Evolutionary conservation across 768 basidiomycete genomes (phyloP).

Genomic region (Favolaschia claudopus): DNA sequence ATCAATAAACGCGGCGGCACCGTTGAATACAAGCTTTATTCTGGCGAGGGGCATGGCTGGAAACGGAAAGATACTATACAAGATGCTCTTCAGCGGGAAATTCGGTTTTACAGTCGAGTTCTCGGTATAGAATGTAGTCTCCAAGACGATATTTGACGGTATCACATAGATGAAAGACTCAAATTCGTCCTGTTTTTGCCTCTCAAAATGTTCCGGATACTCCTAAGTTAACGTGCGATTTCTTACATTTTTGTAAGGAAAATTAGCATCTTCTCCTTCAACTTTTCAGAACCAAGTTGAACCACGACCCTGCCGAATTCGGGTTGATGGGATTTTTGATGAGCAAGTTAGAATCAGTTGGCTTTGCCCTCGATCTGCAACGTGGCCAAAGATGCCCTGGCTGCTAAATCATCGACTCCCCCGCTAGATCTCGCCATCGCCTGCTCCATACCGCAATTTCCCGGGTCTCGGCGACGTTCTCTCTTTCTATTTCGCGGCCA

Average conservation of each 20-base stretch:
- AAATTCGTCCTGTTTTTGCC: no score
- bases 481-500: not conserved
- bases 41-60: slow-evolving; percentile 75
- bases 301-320: no score
- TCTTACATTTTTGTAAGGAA: no score
- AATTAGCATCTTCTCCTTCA: no score
- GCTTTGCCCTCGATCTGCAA: not conserved
- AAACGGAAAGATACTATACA: slow-evolving; percentile 62
- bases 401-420: not conserved
- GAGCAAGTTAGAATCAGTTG: not conserved
- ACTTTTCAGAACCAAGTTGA: no score
- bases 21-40: slow-evolving; percentile 66
- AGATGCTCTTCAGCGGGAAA: slow-evolving; percentile 59
- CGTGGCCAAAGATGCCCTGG: slow-evolving; percentile 16
- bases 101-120: slow-evolving; percentile 62
- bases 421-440: not conserved
- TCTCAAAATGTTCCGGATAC: no score
- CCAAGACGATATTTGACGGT: no score
- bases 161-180: no score
- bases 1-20: slow-evolving; percentile 58
- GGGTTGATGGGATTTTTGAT: not conserved
- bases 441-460: no score
- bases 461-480: not conserved
- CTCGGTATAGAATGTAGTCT: slow-evolving; percentile 32
- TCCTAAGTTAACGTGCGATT: no score